These are phyloP conservation scores for Carex arenaria DNA, from an alignment of 202 grass and related monocot genomes.

Conservation along the genomic window DNA sequence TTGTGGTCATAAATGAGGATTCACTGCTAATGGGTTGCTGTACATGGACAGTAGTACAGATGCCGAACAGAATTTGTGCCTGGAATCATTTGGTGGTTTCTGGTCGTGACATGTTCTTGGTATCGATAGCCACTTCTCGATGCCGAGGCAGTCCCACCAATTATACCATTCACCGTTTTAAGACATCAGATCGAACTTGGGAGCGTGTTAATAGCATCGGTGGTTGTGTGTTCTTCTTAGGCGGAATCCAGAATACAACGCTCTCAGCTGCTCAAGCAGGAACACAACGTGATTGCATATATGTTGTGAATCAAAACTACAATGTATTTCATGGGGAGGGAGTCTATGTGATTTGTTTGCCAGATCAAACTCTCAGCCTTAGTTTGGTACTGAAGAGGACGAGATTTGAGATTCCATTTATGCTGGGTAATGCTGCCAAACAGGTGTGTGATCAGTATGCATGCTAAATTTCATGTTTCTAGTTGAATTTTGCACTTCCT, in stretches of 20 bases:
- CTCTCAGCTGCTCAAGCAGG: not conserved
- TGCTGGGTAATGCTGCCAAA: slow-evolving; percentile 8
- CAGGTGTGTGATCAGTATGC: not conserved
- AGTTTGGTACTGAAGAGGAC: not conserved
- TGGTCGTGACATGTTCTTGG: not conserved
- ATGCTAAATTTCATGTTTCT: not conserved
- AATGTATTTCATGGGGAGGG: not conserved
- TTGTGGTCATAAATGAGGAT: not conserved
- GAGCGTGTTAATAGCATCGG: not conserved
- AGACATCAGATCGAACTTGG: not conserved
- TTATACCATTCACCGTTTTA: not conserved
- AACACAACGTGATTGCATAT: slow-evolving; percentile 2
- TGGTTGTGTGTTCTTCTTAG: not conserved
- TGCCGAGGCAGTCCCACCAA: not conserved
- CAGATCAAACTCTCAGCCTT: not conserved
- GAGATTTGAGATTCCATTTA: not conserved
- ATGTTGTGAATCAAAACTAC: not conserved
- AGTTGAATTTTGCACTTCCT: not conserved
- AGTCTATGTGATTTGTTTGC: not conserved
- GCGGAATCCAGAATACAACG: not conserved
- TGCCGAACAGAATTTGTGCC: not conserved
- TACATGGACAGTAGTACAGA: not conserved
- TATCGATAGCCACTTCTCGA: not conserved
- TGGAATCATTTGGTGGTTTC: not conserved
- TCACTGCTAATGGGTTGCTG: not conserved